Evolutionary conservation across 2,329 filamentous ascomycete species (phyloP), one percentile per base, ranked within the genome.

Genomic region (Aspergillus unguis): DNA sequence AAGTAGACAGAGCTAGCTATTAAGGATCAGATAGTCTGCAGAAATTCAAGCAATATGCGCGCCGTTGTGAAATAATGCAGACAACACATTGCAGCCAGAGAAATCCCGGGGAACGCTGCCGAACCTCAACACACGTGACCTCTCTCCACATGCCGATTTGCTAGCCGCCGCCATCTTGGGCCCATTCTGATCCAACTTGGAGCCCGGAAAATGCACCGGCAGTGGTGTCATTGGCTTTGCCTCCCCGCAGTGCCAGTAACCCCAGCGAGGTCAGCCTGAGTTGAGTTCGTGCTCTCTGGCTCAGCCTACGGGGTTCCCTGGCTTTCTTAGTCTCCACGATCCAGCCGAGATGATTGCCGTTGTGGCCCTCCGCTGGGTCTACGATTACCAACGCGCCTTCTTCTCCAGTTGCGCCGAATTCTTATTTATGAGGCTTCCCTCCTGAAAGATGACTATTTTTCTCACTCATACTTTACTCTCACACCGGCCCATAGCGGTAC

Each of bases 261-360:
- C 45, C 46, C 37, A 54, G 44, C 53, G 54, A 56, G 36, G 36
- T 33, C 44, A 44, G 17, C 17, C 1, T 17, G 17, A 17, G 17
- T 17, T 17, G 17, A 17, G 17, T 17, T 17, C 29, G 17, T 51
- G 48, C 35, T 33, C 26, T 36, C 28, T 46, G 47, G 44, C 23
- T 42, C 26, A 9, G 25, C 41, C 36, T 43, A 50, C 54, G 32
- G 55, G 50, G 45, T 44, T 25, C 29, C n/a, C 26, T 26, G 31
- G 28, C 44, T 17, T 23, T 28, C 28, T 47, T 35, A 23, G 11
- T 56, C 56, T 44, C 50, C 47, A 58, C 58, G 55, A 63, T 63
- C 59, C 62, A 67, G 57, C 67, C 66, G 66, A 69, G 48, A 54
- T 64, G 62, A 70, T 62, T 71, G 67, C 68, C 68, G 68, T 65